Evolutionary conservation across 495 filamentous ascomycete species (phyloP).

Genomic region (Neurospora cerealis): DNA sequence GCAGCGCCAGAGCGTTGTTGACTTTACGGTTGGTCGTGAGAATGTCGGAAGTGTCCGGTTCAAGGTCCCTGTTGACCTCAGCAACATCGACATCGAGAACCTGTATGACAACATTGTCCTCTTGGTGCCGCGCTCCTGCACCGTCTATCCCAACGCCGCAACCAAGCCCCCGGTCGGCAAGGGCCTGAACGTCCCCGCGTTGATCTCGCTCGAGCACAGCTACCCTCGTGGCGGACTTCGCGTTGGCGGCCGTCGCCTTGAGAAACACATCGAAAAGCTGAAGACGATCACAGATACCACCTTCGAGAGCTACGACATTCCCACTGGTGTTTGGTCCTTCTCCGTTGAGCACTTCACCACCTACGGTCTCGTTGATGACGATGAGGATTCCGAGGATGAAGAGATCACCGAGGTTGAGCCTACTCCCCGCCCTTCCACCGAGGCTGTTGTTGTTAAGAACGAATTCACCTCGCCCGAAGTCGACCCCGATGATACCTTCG

Average conservation of each 20-base stretch:
- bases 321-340: slow-evolving; percentile 83
- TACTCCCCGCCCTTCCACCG: background rate
- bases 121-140: slow-evolving; percentile 62
- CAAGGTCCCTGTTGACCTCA: slow-evolving; percentile 72
- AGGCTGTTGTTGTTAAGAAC: slow-evolving; percentile 8
- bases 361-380: slow-evolving; percentile 84
- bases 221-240: slow-evolving; percentile 58
- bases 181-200: slow-evolving; percentile 83
- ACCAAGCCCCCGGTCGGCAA: slow-evolving; percentile 75
- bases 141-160: slow-evolving; percentile 68
- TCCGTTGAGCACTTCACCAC: slow-evolving; percentile 90
- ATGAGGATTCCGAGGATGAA: slow-evolving; percentile 64
- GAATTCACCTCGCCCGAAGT: slow-evolving; percentile 25
- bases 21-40: slow-evolving; percentile 73
- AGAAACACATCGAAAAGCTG: slow-evolving; percentile 75
- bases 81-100: slow-evolving; percentile 54
- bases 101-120: slow-evolving; percentile 65
- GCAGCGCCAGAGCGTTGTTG: slow-evolving; percentile 57
- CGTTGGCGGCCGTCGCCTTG: slow-evolving; percentile 35
- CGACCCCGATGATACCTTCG: slow-evolving; percentile 69
- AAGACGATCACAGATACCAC: slow-evolving; percentile 62
- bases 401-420: slow-evolving; percentile 53
- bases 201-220: slow-evolving; percentile 76
- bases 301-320: slow-evolving; percentile 66
- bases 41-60: slow-evolving; percentile 73